Base-by-base conservation (phyloP, 164 flowering plant species). In the Warburgia ugandensis region DNA sequence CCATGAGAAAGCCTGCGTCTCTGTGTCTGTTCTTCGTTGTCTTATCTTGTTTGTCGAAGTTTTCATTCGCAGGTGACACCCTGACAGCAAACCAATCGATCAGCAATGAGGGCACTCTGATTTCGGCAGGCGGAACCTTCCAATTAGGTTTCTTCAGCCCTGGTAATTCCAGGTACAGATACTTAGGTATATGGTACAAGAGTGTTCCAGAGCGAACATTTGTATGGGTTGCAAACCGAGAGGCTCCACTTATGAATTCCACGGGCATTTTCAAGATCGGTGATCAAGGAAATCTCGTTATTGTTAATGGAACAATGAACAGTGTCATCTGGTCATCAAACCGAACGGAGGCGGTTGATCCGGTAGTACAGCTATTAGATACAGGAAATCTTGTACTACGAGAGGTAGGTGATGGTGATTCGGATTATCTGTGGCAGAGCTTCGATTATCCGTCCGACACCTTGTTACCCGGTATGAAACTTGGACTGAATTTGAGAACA, bases 371-470 rank as follows among this genome's bases (percentile, higher is more conserved):
- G 26, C 39, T 48, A 3, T 10, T 23, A 1, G 54, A 50, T n/a
- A 13, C 43, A 9, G 54, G 54, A 6, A 50, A 36, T 50, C 38
- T 50, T 10, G 31, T 36, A 27, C 14, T 50, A 16, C 13, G 27
- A 32, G 45, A 42, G 16, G 45, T 20, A 42, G 42, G n/a, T 19
- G 13, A 41, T 29, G 21, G n/a, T n/a, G n/a, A 40, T 3, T 6
- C 14, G 37, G 7, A 29, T 9, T 3, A 1, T 2, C 8, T 56
- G 16, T 54, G 32, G 54, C 10, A 53, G 46, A 26, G 54, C 33
- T 26, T 56, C 28, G 45, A 39, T 28, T 29, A 53, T 30, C 61
- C 61, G 2, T 31, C 70, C 0, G 45, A 65, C 46, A 62, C 64
- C 1, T 42, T 41, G 6, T 19, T 68, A 7, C 63, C 64, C 0